Conservation (phyloP, 208 protist genomes). For the Acanthamoeba sp. region DNA sequence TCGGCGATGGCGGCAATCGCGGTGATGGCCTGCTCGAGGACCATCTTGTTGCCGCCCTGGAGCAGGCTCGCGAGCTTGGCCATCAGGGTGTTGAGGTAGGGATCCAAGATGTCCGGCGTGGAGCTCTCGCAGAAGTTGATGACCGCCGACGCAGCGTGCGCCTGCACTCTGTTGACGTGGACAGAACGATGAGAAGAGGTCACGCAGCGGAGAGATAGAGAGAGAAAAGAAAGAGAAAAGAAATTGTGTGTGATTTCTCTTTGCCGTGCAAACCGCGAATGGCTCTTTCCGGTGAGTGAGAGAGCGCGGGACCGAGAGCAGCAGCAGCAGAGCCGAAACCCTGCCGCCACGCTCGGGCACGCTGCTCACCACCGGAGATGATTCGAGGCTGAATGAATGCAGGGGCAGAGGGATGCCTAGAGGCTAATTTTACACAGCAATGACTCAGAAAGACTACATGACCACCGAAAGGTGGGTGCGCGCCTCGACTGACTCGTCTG, state of each 20-base stretch:
- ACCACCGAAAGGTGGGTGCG: conserved; percentile 9
- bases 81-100: conserved; percentile 83
- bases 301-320: background rate
- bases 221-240: background rate
- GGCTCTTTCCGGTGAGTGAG: background rate
- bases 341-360: background rate
- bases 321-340: background rate
- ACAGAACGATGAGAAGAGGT: background rate
- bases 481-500: conserved; percentile 23
- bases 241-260: background rate
- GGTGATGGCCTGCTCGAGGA: conserved; percentile 91
- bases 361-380: background rate
- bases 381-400: conserved; percentile 20
- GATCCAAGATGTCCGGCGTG: conserved; percentile 74
- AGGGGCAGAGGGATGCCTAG: conserved; percentile 30
- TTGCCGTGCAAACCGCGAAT: background rate
- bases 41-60: conserved; percentile 68
- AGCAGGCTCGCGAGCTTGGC: conserved; percentile 82
- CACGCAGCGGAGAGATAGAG: background rate
- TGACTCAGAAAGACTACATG: conserved; percentile 70
- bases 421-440: conserved; percentile 66
- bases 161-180: conserved; percentile 82
- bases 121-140: conserved; percentile 92
- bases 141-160: conserved; percentile 88
- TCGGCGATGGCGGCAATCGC: conserved; percentile 91